Percentiles rank a stretch among this genome's conserved stretches.
Evolutionary conservation across 2,329 filamentous ascomycete genomes (phyloP).

Genomic region (Aureobasidium namibiae): DNA sequence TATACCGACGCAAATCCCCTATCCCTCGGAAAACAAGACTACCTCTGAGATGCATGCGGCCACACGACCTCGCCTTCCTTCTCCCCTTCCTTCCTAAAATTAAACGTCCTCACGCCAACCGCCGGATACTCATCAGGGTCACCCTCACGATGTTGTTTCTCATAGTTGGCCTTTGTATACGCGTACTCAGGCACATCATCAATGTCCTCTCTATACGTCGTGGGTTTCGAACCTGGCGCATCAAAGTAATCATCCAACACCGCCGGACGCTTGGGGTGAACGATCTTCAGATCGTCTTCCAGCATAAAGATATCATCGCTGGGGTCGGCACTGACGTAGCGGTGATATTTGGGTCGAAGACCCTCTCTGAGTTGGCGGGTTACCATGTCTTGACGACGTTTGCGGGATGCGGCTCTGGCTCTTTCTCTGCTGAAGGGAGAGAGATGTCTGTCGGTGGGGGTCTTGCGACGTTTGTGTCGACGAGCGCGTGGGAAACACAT

Average conservation of each 20-base stretch:
- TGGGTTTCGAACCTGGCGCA: background rate
- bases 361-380: background rate
- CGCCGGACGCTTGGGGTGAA: background rate
- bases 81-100: background rate
- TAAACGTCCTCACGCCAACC: background rate
- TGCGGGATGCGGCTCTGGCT: background rate
- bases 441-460: background rate
- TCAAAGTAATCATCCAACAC: background rate
- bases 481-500: background rate
- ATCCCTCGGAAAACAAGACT: background rate
- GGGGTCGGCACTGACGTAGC: background rate
- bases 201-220: background rate
- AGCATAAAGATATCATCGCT: background rate
- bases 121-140: background rate
- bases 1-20: too few species aligned
- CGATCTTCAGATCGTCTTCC: background rate
- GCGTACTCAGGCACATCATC: background rate
- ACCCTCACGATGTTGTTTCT: background rate
- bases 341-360: background rate
- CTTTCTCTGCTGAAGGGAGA: background rate
- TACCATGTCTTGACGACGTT: background rate
- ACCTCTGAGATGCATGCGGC: background rate
- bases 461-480: background rate
- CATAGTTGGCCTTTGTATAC: too few species aligned
- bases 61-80: background rate